These are phyloP conservation scores for Cryoendolithus antarcticus DNA, from an alignment of 2,329 filamentous ascomycete species.

Conservation along the genomic window DNA sequence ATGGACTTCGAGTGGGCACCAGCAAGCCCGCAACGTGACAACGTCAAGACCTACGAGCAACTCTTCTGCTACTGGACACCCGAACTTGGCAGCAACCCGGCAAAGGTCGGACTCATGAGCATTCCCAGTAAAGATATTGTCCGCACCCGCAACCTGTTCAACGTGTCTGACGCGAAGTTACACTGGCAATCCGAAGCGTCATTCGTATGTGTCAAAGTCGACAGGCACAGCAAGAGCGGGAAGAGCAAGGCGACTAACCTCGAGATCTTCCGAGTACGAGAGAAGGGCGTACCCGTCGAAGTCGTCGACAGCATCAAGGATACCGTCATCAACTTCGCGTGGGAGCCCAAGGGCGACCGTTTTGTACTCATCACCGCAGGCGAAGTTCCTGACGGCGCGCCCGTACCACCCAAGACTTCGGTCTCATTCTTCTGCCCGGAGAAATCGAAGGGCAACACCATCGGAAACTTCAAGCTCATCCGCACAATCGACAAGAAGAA, in stretches of 20 bases:
- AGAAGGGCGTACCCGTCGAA: constrained; percentile 97
- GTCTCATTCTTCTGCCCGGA: constrained; percentile 96
- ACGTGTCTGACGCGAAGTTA: constrained; percentile 91
- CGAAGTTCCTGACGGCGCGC: constrained; percentile 64
- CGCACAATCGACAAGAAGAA: constrained; percentile 97
- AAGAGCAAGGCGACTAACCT: constrained; percentile 94
- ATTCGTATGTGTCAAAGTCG: constrained; percentile 97
- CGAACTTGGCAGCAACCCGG: constrained; percentile 93
- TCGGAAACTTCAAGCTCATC: constrained; percentile 94
- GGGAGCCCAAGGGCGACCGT: constrained; percentile 95
- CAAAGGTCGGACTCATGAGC: constrained; percentile 93
- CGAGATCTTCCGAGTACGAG: constrained; percentile 92
- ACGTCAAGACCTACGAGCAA: constrained; percentile 86
- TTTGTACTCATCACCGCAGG: constrained; percentile 95
- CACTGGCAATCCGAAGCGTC: constrained; percentile 95
- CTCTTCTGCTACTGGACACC: constrained; percentile 98
- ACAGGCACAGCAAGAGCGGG: constrained; percentile 97
- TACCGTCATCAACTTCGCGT: constrained; percentile 98
- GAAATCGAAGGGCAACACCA: constrained; percentile 67
- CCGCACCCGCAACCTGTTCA: constrained; percentile 92
- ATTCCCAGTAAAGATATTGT: constrained; percentile 90
- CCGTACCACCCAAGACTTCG: constrained; percentile 82
- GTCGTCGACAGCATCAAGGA: constrained; percentile 97
- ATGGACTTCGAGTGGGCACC: constrained; percentile 98
- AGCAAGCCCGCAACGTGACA: constrained; percentile 67